Base-by-base conservation (phyloP, 257 asterid genomes). In the Echites panduratus region DNA sequence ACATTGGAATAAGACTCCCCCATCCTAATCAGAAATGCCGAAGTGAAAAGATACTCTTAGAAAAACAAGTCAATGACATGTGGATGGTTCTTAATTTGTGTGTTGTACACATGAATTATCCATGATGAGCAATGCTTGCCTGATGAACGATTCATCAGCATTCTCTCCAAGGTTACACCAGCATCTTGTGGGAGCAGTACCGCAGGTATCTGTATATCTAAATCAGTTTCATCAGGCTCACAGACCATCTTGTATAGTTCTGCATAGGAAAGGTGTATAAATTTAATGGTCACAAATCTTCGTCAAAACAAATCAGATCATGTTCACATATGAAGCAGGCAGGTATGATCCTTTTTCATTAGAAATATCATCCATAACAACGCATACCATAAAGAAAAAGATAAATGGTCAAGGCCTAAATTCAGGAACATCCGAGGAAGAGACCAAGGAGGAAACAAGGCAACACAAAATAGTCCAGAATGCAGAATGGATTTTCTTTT, bases 171-270 rank as follows among this genome's bases (percentile, higher is more conserved):
- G 4, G 79, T 86, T 66, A 77, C 77, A 50, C 98, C 98, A 62
- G 97, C 98, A 87, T 93, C 93, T 68, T 75, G 93, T 13, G 97
- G 97, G 68, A 93, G 97, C 89, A 93, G 85, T 71, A 93, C 85
- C 69, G 93, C 93, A 68, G 89, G 96, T 50, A 93, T 93, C 75
- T 83, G 80, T 73, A 93, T 90, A 64, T 88, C 96, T 53, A 93
- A 83, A 82, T 90, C 95, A 29, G 93, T 90, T 83, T 93, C 98
- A 77, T 88, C 90, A 29, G 93, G 87, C 77, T 90, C 96, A 80
- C 98, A 93, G 67, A 90, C 95, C 98, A 93, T 93, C 89, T 93
- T 93, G 91, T 87, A 93, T 41, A 93, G 98, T 82, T 91, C 98
- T 93, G 90, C 77, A 82, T 43, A 44, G 54, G 26, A 40, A 76